phyloP scores from a whole-genome alignment of 2,329 filamentous ascomycete species.

The Ophiostoma himal-ulmi region DNA sequence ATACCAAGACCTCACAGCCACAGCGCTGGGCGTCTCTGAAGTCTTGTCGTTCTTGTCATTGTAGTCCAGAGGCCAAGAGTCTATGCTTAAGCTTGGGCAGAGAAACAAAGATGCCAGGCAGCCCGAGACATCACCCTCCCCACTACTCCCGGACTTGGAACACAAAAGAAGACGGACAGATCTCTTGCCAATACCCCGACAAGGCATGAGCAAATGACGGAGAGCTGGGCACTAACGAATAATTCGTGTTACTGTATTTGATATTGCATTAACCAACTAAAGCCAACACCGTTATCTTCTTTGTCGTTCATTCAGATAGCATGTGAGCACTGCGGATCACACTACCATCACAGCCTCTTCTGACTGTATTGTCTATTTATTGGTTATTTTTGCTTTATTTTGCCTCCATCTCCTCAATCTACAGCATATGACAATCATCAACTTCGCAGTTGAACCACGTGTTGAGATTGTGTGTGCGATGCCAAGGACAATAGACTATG shows the following conservation, averaged over 20 bases:
- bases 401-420: background rate
- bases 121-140: background rate
- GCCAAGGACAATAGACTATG: conserved; percentile 7
- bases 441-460: background rate
- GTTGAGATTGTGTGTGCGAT: background rate
- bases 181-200: background rate
- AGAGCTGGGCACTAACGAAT: background rate
- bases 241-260: background rate
- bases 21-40: conserved; percentile 5
- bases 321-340: background rate
- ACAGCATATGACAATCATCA: background rate
- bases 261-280: background rate
- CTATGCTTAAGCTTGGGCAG: background rate
- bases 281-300: background rate
- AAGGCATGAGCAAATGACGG: background rate
- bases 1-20: conserved; percentile 16
- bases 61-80: background rate
- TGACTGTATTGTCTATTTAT: background rate
- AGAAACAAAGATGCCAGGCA: background rate
- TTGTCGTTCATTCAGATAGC: background rate
- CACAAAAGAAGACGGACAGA: conserved; percentile 1
- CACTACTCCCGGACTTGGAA: background rate
- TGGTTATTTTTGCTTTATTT: background rate
- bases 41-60: background rate
- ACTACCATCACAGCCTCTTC: background rate